Conservation (phyloP, 2,329 filamentous ascomycete genomes). For the Sclerotinia trifoliorum region DNA sequence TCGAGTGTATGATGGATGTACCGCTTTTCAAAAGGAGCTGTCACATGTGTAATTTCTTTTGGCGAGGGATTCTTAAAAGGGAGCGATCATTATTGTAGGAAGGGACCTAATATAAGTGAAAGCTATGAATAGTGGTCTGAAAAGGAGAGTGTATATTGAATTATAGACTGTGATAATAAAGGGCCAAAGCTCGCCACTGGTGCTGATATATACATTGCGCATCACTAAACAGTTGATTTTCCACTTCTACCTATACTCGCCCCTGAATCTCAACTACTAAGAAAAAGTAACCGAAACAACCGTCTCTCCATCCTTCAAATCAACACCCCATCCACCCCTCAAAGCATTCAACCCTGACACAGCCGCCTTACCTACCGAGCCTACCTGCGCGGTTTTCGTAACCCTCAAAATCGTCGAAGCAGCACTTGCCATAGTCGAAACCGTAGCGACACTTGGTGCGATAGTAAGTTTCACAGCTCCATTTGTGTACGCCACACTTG, state of each 20-base stretch:
- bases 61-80: not conserved
- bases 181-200: no score
- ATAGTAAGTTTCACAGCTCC: constrained; percentile 11
- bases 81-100: not conserved
- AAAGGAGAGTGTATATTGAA: not conserved
- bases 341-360: not conserved
- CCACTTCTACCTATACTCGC: not conserved
- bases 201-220: no score
- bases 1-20: not conserved
- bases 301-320: constrained; percentile 11
- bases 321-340: constrained; percentile 21
- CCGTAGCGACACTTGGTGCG: constrained; percentile 20
- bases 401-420: constrained; percentile 23
- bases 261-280: not conserved
- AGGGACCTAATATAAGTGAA: not conserved
- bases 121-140: not conserved
- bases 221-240: no score
- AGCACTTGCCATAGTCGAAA: constrained; percentile 13
- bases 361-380: constrained; percentile 1
- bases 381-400: constrained; percentile 24
- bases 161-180: not conserved
- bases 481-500: constrained; percentile 41
- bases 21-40: not conserved
- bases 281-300: constrained; percentile 35
- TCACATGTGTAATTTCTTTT: not conserved